Evolutionary conservation across 2,329 filamentous ascomycete genomes (phyloP), one percentile per base, ranked within the genome.

Genomic region (Fusarium staphyleae): DNA sequence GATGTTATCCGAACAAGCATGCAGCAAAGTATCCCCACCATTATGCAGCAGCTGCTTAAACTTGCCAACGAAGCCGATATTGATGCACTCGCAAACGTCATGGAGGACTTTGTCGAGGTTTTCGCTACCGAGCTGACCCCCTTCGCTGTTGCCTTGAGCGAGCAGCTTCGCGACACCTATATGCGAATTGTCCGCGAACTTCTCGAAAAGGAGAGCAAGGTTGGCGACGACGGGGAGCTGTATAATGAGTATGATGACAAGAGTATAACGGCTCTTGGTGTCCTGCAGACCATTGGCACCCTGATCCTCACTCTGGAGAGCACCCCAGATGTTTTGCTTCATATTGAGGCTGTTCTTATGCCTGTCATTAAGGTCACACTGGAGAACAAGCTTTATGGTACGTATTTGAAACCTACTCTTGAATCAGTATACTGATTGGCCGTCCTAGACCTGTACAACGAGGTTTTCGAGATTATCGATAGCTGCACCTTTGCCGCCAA

Each of bases 61-160:
- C 80, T 99, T 51, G 93, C 95, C 22, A 99, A 99, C 70, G 95
- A 99, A 75, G 95, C 96, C 52, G 95, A 99, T 70, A 93, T 99
- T 40, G 95, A 99, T 74, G 93, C 95, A 5, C 81, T 99, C 33
- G 93, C 95, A 16, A 98, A 98, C 69, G 95, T 99, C 32, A 99
- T 99, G 95, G 95, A 99, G 75, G 95, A 99, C 70, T 99, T 99
- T 70, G 95, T 99, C 37, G 95, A 99, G 74, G 93, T 98, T 3
- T 99, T 99, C 70, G 93, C 95, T n/a, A 84, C 91, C 3, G 95
- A 99, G 72, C 83, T 99, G 39, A 98, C 95, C 5, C 95, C 95
- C 3, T 99, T 99, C 68, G 95, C 95, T 10, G 93, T 99, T 26
- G 95, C 95, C 4, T 81, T 99, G 4, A 96, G 92, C 69, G 93